Evolutionary conservation across 73 alveolate species (phyloP).

Genomic region (Paramecium caudatum): DNA sequence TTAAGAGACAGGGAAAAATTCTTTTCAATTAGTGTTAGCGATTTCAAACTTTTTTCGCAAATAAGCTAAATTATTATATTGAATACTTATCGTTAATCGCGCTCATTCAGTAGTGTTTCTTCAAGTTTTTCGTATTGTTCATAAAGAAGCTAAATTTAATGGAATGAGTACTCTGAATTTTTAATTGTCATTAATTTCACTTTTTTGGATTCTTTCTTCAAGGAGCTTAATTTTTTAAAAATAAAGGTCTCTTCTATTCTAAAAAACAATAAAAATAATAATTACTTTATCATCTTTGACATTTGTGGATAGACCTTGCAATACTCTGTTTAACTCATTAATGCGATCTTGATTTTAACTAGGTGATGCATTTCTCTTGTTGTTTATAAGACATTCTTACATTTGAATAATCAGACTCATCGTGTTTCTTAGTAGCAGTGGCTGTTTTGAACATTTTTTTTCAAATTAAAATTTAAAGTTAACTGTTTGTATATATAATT

Average conservation of each 20-base stretch:
- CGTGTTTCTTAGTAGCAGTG: slow-evolving; percentile 52
- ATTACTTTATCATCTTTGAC: slow-evolving; percentile 57
- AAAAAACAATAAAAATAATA: not conserved
- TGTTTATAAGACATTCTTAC: not conserved
- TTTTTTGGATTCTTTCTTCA: slow-evolving; percentile 66
- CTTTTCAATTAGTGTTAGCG: slow-evolving; percentile 60
- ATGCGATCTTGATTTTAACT: slow-evolving; percentile 61
- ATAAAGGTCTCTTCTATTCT: slow-evolving; percentile 60
- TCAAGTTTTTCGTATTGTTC: slow-evolving; percentile 49
- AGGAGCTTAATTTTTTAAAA: slow-evolving; percentile 40
- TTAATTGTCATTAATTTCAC: slow-evolving; percentile 61
- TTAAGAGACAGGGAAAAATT: slow-evolving; percentile 37
- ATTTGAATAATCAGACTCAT: slow-evolving; percentile 58
- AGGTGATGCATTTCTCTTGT: slow-evolving; percentile 68
- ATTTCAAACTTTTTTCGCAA: slow-evolving; percentile 58
- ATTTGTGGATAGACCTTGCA: slow-evolving; percentile 64
- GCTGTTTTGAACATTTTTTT: slow-evolving; percentile 62
- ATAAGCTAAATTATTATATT: slow-evolving; percentile 17
- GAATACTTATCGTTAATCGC: slow-evolving; percentile 57
- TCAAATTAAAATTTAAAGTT: slow-evolving; percentile 30
- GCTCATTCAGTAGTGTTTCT: slow-evolving; percentile 25
- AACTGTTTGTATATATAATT: slow-evolving; percentile 24
- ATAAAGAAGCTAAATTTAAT: not conserved
- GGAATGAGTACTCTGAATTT: slow-evolving; percentile 44
- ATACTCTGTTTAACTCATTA: slow-evolving; percentile 49